Evolutionary conservation across 75 land plant genomes (phyloP).

Genomic region (Adiantum capillusveneris): DNA sequence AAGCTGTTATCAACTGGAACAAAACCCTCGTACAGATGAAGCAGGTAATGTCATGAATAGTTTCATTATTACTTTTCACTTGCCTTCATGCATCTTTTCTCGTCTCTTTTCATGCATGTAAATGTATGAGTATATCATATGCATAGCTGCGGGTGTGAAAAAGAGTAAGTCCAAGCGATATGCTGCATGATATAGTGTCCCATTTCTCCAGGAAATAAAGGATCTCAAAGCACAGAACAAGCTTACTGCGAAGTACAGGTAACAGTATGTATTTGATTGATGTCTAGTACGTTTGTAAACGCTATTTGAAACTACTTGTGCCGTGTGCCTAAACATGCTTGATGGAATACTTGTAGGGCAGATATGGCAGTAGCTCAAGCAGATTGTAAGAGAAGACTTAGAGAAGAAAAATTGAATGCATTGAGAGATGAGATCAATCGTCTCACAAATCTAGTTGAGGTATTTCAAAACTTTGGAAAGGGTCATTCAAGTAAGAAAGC

Average conservation of each 20-base stretch:
- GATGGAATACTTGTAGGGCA: conserved; percentile 8
- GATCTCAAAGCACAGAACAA: conserved; percentile 7
- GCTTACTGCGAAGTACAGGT: conserved; percentile 6
- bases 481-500: no score
- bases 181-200: no score
- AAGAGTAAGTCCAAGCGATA: no score
- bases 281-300: no score
- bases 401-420: conserved; percentile 1
- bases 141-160: no score
- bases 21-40: conserved; percentile 1
- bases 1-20: conserved; percentile 1
- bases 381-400: conserved; percentile 12
- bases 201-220: conserved; percentile 7
- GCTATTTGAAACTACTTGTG: no score
- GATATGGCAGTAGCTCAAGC: conserved; percentile 12
- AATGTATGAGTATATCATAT: no score
- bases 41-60: no score
- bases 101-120: no score
- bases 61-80: no score
- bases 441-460: conserved; percentile 8
- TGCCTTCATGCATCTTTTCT: no score
- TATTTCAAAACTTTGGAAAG: not conserved
- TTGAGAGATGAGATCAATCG: conserved; percentile 3
- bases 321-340: no score
- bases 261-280: not conserved